Percentiles rank a stretch among this genome's conserved stretches.
Conservation (phyloP, 2,329 filamentous ascomycete genomes). For the Xylaria sp. region DNA sequence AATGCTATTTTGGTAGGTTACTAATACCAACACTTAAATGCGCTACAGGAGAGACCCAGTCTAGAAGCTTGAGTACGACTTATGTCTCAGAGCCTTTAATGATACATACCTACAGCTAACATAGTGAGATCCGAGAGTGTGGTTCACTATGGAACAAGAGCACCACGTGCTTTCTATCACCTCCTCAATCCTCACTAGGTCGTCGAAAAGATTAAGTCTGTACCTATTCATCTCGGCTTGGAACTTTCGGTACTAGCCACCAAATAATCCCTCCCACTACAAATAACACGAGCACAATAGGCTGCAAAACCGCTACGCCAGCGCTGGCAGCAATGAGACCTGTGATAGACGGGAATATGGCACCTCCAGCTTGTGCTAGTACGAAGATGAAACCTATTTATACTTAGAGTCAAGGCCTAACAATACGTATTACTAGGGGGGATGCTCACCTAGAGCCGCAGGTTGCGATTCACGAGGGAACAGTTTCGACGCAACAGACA, state of each 20-base stretch:
- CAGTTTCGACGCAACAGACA: conserved; percentile 63
- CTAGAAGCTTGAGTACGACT: not conserved
- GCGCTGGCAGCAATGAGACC: conserved; percentile 59
- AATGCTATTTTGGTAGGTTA: not conserved
- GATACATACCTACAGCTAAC: not conserved
- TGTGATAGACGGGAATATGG: conserved; percentile 63
- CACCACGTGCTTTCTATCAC: too few relatives aligned
- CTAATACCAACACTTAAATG: not conserved
- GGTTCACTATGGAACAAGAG: too few relatives aligned
- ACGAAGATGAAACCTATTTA: conserved; percentile 60
- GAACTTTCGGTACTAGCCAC: conserved; percentile 53
- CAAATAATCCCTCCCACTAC: conserved; percentile 56
- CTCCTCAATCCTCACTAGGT: too few relatives aligned
- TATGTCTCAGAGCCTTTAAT: not conserved
- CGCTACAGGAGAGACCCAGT: too few relatives aligned
- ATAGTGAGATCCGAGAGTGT: not conserved
- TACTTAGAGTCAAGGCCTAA: conserved; percentile 7
- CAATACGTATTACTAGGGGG: not conserved
- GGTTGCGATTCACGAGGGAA: conserved; percentile 59
- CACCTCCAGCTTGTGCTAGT: conserved; percentile 62
- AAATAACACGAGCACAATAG: conserved; percentile 59
- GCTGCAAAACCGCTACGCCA: conserved; percentile 60
- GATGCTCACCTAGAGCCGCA: conserved; percentile 57
- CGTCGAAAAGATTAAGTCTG: too few relatives aligned
- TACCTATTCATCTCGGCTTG: conserved; percentile 44